Conservation (phyloP, 495 filamentous ascomycete genomes). For the Hypomontagnella monticulosa region DNA sequence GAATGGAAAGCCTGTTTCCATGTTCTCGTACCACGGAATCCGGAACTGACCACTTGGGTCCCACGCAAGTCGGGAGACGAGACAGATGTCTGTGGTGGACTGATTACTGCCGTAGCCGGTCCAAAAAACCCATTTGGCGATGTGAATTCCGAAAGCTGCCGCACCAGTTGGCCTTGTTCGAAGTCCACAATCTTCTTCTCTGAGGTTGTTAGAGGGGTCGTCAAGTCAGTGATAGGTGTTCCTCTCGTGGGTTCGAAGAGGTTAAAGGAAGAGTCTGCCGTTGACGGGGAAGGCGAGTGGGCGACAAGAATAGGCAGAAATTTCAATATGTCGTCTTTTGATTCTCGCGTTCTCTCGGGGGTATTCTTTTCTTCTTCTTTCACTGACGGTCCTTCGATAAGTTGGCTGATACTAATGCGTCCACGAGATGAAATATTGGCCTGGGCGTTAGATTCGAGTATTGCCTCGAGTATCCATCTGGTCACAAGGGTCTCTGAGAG, state of each 20-base stretch:
- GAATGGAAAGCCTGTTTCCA: constrained; percentile 60
- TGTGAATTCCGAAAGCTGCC: constrained; percentile 44
- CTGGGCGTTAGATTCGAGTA: constrained; percentile 16
- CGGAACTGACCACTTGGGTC: constrained; percentile 8
- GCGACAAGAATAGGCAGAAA: constrained; percentile 49
- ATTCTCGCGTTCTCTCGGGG: neutral
- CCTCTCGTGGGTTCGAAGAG: constrained; percentile 43
- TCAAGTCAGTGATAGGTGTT: constrained; percentile 43
- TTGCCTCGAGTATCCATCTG: constrained; percentile 42
- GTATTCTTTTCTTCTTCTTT: neutral
- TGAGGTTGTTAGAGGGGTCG: constrained; percentile 16
- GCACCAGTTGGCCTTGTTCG: constrained; percentile 49
- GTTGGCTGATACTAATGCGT: neutral
- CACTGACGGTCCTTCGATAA: neutral
- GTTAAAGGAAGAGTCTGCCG: constrained; percentile 44
- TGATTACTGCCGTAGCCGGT: constrained; percentile 47
- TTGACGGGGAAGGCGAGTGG: constrained; percentile 40
- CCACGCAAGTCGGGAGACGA: constrained; percentile 1
- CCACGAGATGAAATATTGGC: neutral
- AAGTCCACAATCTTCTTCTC: constrained; percentile 42
- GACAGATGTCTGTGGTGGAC: neutral
- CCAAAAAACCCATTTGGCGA: constrained; percentile 55
- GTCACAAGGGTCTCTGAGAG: constrained; percentile 48
- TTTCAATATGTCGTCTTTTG: constrained; percentile 17
- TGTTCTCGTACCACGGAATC: constrained; percentile 38